Evolutionary conservation across 768 basidiomycete species (phyloP).

Genomic region (Pisolithus microcarpus): DNA sequence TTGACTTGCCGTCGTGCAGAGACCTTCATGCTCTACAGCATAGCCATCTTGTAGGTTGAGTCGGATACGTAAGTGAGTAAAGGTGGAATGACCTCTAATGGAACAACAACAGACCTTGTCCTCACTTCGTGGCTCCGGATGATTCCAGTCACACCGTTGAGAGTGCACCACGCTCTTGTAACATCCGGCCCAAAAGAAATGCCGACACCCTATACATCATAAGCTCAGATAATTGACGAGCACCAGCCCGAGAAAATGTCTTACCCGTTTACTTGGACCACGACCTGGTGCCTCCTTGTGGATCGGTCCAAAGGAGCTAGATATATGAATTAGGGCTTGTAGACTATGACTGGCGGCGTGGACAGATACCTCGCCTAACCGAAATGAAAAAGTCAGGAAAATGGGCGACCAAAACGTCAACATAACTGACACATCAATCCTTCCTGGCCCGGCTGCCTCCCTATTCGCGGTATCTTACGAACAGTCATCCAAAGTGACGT

Average conservation of each 20-base stretch:
- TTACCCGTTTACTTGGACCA: constrained; percentile 90
- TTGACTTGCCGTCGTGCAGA: constrained; percentile 77
- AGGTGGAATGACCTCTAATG: background rate
- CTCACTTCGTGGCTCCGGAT: constrained; percentile 97
- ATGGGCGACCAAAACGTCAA: constrained; percentile 1
- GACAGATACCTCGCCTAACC: constrained; percentile 54
- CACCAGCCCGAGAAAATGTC: constrained; percentile 21
- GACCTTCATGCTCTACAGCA: constrained; percentile 87
- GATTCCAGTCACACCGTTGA: constrained; percentile 81
- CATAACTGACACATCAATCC: constrained; percentile 81
- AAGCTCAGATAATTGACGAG: constrained; percentile 8
- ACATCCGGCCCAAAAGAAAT: constrained; percentile 95
- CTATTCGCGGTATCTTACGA: constrained; percentile 78
- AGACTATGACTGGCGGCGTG: background rate
- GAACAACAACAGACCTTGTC: constrained; percentile 49
- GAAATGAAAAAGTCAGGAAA: constrained; percentile 7
- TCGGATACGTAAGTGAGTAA: background rate
- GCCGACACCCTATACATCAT: constrained; percentile 70
- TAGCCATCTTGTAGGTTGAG: constrained; percentile 61
- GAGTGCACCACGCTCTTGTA: constrained; percentile 79
- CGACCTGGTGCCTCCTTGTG: constrained; percentile 82
- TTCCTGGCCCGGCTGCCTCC: constrained; percentile 87
- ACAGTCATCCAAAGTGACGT: constrained; percentile 92
- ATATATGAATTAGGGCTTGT: constrained; percentile 6
- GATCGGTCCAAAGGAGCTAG: constrained; percentile 93